These are phyloP conservation scores for Trichoderma sp. DNA, from an alignment of 2,329 filamentous ascomycete species.

Conservation along the genomic window DNA sequence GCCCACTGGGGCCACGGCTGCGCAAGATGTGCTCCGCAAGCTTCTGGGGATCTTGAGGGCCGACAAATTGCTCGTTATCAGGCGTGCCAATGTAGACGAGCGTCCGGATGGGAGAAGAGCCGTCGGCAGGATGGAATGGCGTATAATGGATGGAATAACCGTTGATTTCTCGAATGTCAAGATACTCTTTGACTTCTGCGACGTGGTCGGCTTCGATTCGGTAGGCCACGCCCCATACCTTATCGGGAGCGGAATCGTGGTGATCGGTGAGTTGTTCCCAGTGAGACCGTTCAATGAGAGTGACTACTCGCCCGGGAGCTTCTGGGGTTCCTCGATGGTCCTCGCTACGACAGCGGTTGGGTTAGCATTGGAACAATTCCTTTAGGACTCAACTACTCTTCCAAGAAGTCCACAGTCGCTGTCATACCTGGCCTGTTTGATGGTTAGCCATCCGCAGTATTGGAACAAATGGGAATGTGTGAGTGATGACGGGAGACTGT, in stretches of 20 bases:
- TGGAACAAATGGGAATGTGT: constrained; percentile 39
- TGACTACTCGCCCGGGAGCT: constrained; percentile 87
- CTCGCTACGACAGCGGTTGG: constrained; percentile 61
- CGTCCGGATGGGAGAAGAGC: constrained; percentile 50
- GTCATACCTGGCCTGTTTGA: constrained; percentile 42
- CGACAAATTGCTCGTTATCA: constrained; percentile 88
- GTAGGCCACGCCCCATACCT: constrained; percentile 92
- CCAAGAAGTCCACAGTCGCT: neutral
- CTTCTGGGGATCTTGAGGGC: constrained; percentile 75
- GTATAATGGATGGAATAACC: constrained; percentile 94
- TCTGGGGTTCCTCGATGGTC: constrained; percentile 93
- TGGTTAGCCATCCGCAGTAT: constrained; percentile 3
- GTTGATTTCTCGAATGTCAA: constrained; percentile 96
- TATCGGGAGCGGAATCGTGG: constrained; percentile 62
- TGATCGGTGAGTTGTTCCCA: constrained; percentile 78
- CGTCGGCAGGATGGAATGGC: constrained; percentile 67
- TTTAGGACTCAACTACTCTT: neutral
- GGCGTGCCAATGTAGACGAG: constrained; percentile 96
- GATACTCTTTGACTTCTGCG: constrained; percentile 81
- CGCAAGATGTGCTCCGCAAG: constrained; percentile 80
- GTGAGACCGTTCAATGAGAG: constrained; percentile 80
- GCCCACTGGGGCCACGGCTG: constrained; percentile 81
- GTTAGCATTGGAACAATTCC: neutral
- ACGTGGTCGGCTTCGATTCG: constrained; percentile 75
- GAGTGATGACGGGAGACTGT: neutral